A percentile compares a stretch with the other conserved stretches of the same genome.
These are phyloP conservation scores for Penicillium herquei DNA, from an alignment of 495 filamentous ascomycete species.

Conservation along the genomic window DNA sequence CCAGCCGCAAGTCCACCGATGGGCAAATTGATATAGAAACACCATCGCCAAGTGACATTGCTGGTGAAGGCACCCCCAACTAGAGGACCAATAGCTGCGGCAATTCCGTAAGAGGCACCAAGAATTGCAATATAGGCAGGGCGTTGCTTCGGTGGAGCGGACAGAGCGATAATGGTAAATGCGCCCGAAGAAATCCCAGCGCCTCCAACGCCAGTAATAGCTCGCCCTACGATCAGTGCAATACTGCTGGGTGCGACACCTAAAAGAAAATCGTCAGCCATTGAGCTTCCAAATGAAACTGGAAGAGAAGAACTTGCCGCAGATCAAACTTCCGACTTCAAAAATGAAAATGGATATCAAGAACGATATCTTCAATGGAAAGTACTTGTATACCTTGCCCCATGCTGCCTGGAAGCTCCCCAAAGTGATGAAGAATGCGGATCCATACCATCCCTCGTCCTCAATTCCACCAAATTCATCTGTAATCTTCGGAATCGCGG, in stretches of 20 bases:
- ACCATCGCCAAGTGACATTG: conserved; percentile 26
- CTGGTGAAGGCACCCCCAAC: conserved; percentile 28
- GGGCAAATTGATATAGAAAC: conserved; percentile 56
- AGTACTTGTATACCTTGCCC: conserved; percentile 31
- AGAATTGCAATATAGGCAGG: conserved; percentile 48
- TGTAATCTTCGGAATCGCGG: conserved; percentile 71
- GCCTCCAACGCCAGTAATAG: conserved; percentile 71
- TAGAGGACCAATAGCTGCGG: conserved; percentile 41
- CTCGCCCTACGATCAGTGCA: conserved; percentile 71
- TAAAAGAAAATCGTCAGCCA: background rate
- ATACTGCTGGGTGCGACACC: conserved; percentile 65
- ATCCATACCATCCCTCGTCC: conserved; percentile 67
- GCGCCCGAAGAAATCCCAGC: conserved; percentile 26
- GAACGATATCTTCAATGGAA: conserved; percentile 51
- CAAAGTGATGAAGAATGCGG: conserved; percentile 65
- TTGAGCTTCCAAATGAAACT: background rate
- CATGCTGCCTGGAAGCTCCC: conserved; percentile 49
- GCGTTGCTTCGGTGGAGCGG: conserved; percentile 41
- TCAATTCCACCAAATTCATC: conserved; percentile 62
- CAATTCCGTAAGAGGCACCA: conserved; percentile 44
- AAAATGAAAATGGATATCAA: conserved; percentile 62
- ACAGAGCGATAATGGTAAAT: conserved; percentile 38
- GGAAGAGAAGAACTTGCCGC: conserved; percentile 1
- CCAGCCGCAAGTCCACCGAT: conserved; percentile 40
- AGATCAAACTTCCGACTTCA: conserved; percentile 18